Evolutionary conservation across 2,329 filamentous ascomycete species (phyloP), one percentile per base, ranked within the genome.

Genomic region (Tolypocladium nubicola): DNA sequence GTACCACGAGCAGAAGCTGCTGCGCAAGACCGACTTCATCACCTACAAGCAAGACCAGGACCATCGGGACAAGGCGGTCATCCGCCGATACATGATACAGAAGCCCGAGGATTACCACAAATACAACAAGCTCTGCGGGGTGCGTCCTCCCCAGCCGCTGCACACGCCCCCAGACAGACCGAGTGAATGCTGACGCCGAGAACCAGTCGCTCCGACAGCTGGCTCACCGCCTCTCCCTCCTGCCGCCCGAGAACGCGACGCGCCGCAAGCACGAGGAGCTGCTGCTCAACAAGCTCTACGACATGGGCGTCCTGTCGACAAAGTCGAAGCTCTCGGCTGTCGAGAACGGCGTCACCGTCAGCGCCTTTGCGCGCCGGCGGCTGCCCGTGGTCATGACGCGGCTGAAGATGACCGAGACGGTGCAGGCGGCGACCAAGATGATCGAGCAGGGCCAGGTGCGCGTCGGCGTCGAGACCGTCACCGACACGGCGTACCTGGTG

Each of bases 361-460:
- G 87, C 30, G 89, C 92, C 1, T 90, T 99, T 71, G 93, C 90
- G 61, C 79, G 94, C 59, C 77, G 94, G 58, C 77, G 94, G 52
- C 76, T 99, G 62, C 90, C 89, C 0, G 90, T 99, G 16, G 83
- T 99, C 52, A 96, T 97, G 90, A 93, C 89, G 13, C 79, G 92
- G 59, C 77, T 94, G 66, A 81, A 88, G 62, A 97, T 99, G 94
- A 89, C 92, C 41, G 90, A 96, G 77, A 93, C 86, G 56, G 86
- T 97, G 43, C 87, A 89, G 70, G 88, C 90, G 39, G 89, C 88
- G 43, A 89, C 85, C 9, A 91, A 89, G 65, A 88, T 96, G 73
- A 88, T 97, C 58, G 93, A 97, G 77, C 90, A 96, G 69, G 93
- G 93, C 8, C 92, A 97, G 70, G 91, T 97, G 4, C 80, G 93